phyloP scores from a whole-genome alignment of 345 rosid species.

The Gossypium longicalyx region DNA sequence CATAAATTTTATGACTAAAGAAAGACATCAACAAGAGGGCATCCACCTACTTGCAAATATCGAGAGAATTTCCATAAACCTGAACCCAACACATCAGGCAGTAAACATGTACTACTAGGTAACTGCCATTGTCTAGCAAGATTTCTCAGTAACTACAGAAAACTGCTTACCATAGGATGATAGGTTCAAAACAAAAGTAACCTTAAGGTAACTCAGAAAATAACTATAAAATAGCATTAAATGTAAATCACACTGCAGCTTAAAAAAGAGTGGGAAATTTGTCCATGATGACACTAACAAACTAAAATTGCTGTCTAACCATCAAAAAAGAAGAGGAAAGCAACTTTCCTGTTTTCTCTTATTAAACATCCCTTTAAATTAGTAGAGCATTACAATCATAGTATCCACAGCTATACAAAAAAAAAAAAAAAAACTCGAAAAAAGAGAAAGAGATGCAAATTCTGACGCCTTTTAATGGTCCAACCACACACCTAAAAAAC shows the following conservation, averaged over 20 bases:
- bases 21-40: neutral
- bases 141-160: neutral
- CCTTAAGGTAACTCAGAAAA: neutral
- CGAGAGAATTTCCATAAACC: neutral
- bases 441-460: slow-evolving; percentile 1
- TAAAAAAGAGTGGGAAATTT: neutral
- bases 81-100: neutral
- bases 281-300: neutral
- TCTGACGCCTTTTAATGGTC: neutral
- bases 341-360: neutral
- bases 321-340: neutral
- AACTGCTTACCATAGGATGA: neutral
- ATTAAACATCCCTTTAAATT: neutral
- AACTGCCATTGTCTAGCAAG: neutral
- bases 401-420: neutral
- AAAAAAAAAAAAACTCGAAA: neutral
- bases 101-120: neutral
- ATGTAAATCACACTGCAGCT: neutral
- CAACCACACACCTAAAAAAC: neutral
- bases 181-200: neutral
- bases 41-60: neutral
- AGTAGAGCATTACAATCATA: neutral
- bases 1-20: neutral
- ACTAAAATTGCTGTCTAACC: neutral
- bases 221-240: neutral